Evolutionary conservation across 78 protist species (phyloP).

Genomic region (Monosiga brevicollis): DNA sequence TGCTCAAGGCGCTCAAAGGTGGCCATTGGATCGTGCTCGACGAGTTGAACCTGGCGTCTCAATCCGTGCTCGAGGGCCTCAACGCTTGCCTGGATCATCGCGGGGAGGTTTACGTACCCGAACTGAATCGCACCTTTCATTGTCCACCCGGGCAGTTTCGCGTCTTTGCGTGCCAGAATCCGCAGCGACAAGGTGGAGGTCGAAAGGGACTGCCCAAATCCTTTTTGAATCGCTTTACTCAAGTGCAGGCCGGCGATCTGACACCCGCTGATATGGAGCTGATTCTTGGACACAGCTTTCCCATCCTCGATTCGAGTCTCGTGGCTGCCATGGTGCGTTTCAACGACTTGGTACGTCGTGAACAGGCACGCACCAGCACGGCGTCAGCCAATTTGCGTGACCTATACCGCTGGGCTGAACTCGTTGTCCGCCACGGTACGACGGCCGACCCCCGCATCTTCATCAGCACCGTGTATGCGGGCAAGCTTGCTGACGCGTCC

Average conservation of each 20-base stretch:
- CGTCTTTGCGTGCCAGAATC: constrained; percentile 96
- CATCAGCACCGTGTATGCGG: constrained; percentile 65
- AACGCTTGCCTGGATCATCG: constrained; percentile 97
- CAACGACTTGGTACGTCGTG: constrained; percentile 36
- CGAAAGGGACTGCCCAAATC: constrained; percentile 96
- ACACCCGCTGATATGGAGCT: constrained; percentile 50
- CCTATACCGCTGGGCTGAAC: constrained; percentile 86
- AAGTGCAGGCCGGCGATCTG: constrained; percentile 63
- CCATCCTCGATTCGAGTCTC: constrained; percentile 3
- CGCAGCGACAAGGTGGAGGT: constrained; percentile 96
- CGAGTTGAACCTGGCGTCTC: constrained; percentile 99
- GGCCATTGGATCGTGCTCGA: constrained; percentile 98
- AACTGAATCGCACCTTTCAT: constrained; percentile 65
- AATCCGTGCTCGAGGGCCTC: constrained; percentile 98
- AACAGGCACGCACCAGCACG: constrained; percentile 72
- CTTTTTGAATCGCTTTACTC: constrained; percentile 96
- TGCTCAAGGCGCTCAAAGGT: constrained; percentile 63
- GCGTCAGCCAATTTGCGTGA: constrained; percentile 97
- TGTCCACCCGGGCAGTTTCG: constrained; percentile 63
- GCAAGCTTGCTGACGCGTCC: too few relatives aligned
- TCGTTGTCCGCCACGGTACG: constrained; percentile 22
- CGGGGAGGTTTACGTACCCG: constrained; percentile 85
- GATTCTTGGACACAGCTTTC: constrained; percentile 46
- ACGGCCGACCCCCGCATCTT: constrained; percentile 18
- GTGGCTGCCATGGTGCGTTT: constrained; percentile 56